phyloP scores from a whole-genome alignment of 2,329 filamentous ascomycete genomes.

The Scedosporium minutisporum region DNA sequence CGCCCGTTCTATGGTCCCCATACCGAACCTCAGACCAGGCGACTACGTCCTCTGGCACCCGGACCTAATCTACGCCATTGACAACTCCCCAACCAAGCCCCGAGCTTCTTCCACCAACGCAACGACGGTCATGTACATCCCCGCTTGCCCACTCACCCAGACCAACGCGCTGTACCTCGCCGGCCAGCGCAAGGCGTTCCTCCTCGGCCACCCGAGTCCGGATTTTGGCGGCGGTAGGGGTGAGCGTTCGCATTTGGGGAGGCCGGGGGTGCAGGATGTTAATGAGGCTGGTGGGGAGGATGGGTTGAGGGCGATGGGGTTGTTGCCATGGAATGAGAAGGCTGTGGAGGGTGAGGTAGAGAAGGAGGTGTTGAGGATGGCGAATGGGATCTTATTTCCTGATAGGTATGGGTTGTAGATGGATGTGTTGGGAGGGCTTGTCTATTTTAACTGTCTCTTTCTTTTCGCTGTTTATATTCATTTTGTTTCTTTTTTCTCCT shows the following conservation, averaged over 20 bases:
- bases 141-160: conserved; percentile 30
- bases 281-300: conserved; percentile 29
- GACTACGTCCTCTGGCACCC: conserved; percentile 59
- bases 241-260: conserved; percentile 23
- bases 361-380: conserved; percentile 24
- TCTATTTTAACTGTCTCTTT: not conserved
- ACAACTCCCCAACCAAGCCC: conserved; percentile 10
- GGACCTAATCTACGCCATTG: conserved; percentile 47
- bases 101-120: conserved; percentile 5
- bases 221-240: conserved; percentile 26
- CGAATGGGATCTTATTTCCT: conserved; percentile 31
- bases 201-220: conserved; percentile 29
- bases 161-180: conserved; percentile 32
- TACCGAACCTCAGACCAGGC: conserved; percentile 61
- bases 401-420: conserved; percentile 21
- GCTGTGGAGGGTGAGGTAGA: conserved; percentile 22
- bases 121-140: conserved; percentile 27
- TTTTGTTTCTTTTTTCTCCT: not conserved
- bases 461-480: not conserved
- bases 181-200: conserved; percentile 30
- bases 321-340: conserved; percentile 30
- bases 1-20: conserved; percentile 57
- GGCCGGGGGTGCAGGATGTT: conserved; percentile 27
- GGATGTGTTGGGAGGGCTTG: not conserved
- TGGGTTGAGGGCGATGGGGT: conserved; percentile 29